Conservation (phyloP, 805 yeast species). For the Torulaspora quercuum region DNA sequence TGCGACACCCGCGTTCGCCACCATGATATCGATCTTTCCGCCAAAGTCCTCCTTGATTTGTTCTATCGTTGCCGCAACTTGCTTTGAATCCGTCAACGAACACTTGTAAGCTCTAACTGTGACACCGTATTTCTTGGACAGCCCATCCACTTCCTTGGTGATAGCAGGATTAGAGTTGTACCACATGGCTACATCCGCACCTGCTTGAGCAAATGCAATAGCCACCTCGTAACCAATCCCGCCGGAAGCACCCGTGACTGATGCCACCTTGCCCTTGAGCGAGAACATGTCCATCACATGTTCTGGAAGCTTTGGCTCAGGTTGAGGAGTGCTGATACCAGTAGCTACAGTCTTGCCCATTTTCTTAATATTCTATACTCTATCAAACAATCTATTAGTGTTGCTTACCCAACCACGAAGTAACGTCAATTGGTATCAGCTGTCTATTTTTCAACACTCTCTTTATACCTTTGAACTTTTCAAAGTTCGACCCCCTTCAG, state of each 20-base stretch:
- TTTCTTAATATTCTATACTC: neutral
- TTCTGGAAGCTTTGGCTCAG: constrained; percentile 49
- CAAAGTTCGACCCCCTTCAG: too few relatives aligned
- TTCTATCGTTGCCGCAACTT: constrained; percentile 29
- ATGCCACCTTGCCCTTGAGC: constrained; percentile 76
- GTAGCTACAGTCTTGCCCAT: constrained; percentile 25
- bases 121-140: constrained; percentile 54
- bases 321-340: constrained; percentile 41
- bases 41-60: constrained; percentile 55
- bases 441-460: too few relatives aligned
- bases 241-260: constrained; percentile 79
- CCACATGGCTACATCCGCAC: constrained; percentile 77
- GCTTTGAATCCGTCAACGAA: constrained; percentile 29
- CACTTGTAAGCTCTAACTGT: constrained; percentile 51
- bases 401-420: too few relatives aligned
- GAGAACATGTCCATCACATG: constrained; percentile 67
- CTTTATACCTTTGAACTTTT: too few relatives aligned
- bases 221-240: constrained; percentile 85
- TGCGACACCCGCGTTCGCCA: constrained; percentile 86
- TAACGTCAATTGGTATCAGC: too few relatives aligned
- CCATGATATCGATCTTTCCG: constrained; percentile 76
- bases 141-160: constrained; percentile 29
- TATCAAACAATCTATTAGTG: neutral
- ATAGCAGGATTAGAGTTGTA: constrained; percentile 53
- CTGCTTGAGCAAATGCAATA: constrained; percentile 80